Evolutionary conservation across 2,329 filamentous ascomycete genomes (phyloP), one percentile per base, ranked within the genome.

Genomic region (Epichloe baconii): DNA sequence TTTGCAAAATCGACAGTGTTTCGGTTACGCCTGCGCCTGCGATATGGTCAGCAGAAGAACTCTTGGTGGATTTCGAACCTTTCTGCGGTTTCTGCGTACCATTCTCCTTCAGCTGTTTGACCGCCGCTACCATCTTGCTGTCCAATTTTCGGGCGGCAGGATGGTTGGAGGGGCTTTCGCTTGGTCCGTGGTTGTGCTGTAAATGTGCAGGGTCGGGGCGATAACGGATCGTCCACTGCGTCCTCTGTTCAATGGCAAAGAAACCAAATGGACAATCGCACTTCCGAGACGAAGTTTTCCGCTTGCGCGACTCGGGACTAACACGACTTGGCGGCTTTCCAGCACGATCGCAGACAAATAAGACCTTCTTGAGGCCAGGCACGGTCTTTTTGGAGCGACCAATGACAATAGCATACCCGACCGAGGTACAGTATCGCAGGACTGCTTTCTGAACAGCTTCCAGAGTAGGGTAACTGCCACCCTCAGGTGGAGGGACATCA

Each of bases 221-320:
- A 59, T 83, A 83, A 49, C 80, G 73, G 52, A 84, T 76, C 0
- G 79, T 79, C 80, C 80, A 84, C 57, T 83, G 79, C 0, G 79
- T 82, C 53, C 80, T 72, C 59, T 83, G 79, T 62, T 84, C 80
- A 40, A 84, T 80, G 51, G 80, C 80, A 56, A 83, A 84, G 63
- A 84, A 83, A n/a, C 80, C 80, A 62, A 84, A 84, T 34, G 79
- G 78, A 55, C 80, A 84, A 57, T 83, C 80, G 58, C 80, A 83
- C 59, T 84, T 84, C 44, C 80, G 73, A n/a, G 80, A 83, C 8
- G 80, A 82, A 1, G 80, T 84, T 61, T 80, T 81, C 21, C 79
- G 73, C 64, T 83, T 83, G 51, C 80, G 75, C 54, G 77, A 74
- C 64, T 83, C 80, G 1, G 80, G 77, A 55, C 71, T 82, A n/a